Evolutionary conservation across 2,329 filamentous ascomycete species (phyloP).

Genomic region (Colletotrichum sp.): DNA sequence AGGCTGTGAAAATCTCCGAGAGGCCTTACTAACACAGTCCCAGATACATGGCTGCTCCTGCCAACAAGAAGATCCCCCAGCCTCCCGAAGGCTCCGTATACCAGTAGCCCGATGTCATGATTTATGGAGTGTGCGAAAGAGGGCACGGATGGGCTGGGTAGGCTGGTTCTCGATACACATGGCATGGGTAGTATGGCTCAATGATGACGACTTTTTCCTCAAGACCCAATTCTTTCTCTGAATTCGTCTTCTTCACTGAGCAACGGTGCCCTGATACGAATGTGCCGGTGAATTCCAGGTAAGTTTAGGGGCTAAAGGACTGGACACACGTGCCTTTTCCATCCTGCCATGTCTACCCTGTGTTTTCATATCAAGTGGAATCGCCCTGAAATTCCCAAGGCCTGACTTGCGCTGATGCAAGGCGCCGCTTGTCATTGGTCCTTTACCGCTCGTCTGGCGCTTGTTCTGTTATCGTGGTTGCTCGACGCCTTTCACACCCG

Average conservation of each 20-base stretch:
- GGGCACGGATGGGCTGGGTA: not conserved
- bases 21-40: conserved; percentile 11
- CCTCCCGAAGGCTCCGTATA: conserved; percentile 79
- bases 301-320: not conserved
- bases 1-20: not conserved
- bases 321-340: not conserved
- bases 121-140: conserved; percentile 3
- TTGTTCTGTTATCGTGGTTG: not conserved
- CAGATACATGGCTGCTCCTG: conserved; percentile 90
- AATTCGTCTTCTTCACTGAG: not conserved
- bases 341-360: not conserved
- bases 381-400: not conserved
- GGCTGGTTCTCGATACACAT: conserved; percentile 4
- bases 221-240: not conserved
- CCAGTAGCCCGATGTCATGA: conserved; percentile 15
- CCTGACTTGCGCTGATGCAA: not conserved
- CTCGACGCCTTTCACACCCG: not conserved
- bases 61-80: conserved; percentile 94
- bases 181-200: conserved; percentile 16
- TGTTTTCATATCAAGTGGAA: not conserved
- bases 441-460: not conserved
- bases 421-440: not conserved
- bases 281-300: not conserved
- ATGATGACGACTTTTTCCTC: conserved; percentile 12
- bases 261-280: not conserved